These are phyloP conservation scores for Zanthoxylum bungeanum DNA, from an alignment of 345 rosid genomes.

Conservation along the genomic window DNA sequence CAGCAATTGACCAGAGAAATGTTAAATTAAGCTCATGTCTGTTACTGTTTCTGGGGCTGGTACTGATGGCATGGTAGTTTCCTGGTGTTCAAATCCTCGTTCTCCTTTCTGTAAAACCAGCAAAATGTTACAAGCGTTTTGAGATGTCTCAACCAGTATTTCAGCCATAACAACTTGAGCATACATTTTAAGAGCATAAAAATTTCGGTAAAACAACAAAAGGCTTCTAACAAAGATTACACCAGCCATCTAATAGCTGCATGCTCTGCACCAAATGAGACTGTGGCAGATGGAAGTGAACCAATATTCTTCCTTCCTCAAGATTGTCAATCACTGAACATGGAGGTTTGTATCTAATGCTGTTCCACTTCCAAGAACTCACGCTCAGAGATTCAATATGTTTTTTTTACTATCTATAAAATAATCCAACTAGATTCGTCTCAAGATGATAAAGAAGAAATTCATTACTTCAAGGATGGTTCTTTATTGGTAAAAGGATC, in stretches of 20 bases:
- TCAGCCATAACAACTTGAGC: not conserved
- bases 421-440: too few species aligned
- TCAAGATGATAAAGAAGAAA: not conserved
- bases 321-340: not conserved
- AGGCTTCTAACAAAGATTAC: not conserved
- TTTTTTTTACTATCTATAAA: not conserved
- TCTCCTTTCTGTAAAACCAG: constrained; percentile 55
- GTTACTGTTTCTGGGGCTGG: constrained; percentile 79
- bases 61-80: constrained; percentile 58
- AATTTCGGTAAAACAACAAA: not conserved
- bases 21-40: constrained; percentile 11
- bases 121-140: constrained; percentile 2
- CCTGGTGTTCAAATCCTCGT: constrained; percentile 78
- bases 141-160: constrained; percentile 12
- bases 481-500: not conserved
- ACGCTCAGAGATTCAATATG: not conserved
- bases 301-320: not conserved
- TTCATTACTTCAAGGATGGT: not conserved
- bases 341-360: not conserved
- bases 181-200: not conserved
- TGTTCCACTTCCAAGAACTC: not conserved
- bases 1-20: constrained; percentile 17
- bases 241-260: not conserved
- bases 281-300: not conserved
- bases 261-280: not conserved